These are phyloP conservation scores for Suillus tomentosus DNA, from an alignment of 768 basidiomycete species.

Conservation along the genomic window DNA sequence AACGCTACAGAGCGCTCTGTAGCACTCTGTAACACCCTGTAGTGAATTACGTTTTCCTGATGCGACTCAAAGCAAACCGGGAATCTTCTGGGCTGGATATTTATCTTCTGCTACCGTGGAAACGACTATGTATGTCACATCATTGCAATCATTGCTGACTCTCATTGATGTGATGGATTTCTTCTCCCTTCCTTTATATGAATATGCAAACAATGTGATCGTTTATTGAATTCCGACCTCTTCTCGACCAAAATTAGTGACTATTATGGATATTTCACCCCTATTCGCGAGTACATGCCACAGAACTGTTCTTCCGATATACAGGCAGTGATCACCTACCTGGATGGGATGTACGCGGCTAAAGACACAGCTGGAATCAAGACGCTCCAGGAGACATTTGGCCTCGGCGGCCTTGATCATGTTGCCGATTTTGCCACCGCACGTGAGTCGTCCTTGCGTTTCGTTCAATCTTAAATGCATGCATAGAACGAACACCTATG, in stretches of 20 bases:
- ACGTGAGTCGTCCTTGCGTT: constrained; percentile 32
- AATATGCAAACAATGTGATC: neutral
- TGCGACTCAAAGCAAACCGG: constrained; percentile 37
- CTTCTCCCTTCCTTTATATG: neutral
- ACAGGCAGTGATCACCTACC: constrained; percentile 58
- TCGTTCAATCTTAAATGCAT: neutral
- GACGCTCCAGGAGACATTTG: constrained; percentile 57
- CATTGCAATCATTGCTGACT: constrained; percentile 35
- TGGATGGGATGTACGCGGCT: constrained; percentile 57
- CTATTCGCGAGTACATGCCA: constrained; percentile 68
- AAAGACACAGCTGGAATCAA: constrained; percentile 48
- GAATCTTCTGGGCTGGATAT: constrained; percentile 44
- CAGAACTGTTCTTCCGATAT: constrained; percentile 75
- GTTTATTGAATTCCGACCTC: neutral
- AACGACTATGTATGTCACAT: constrained; percentile 40
- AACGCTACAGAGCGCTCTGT: too few species aligned
- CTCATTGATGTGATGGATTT: neutral
- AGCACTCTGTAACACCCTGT: too few species aligned
- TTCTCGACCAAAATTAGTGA: constrained; percentile 15
- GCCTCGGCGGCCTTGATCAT: constrained; percentile 56
- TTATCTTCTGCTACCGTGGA: constrained; percentile 50
- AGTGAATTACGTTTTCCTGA: too few species aligned
- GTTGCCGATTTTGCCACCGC: constrained; percentile 69
- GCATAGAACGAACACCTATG: neutral
- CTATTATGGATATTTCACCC: constrained; percentile 57